These are phyloP conservation scores for Choiromyces venosus DNA, from an alignment of 495 filamentous ascomycete species.

Conservation along the genomic window DNA sequence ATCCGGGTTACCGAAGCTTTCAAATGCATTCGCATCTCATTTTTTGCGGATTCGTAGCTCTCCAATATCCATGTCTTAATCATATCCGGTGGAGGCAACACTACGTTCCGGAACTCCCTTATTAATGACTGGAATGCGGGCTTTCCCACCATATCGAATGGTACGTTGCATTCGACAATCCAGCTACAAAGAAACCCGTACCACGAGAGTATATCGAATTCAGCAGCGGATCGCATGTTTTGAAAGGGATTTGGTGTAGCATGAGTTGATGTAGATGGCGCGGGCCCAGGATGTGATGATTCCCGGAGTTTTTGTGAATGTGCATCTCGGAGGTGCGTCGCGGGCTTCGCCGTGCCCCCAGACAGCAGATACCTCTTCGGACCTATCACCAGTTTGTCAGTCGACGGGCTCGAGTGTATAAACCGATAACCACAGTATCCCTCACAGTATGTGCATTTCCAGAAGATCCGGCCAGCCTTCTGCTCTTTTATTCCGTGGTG, in stretches of 20 bases:
- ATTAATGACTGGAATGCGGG: not conserved
- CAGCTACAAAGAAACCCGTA: not conserved
- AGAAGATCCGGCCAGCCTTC: not conserved
- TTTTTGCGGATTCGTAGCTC: not conserved
- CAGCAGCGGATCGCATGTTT: not conserved
- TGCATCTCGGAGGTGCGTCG: not conserved
- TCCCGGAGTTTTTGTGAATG: not conserved
- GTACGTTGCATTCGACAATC: conserved; percentile 2
- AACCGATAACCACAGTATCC: not conserved
- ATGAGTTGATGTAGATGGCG: not conserved
- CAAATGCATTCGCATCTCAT: conserved; percentile 1
- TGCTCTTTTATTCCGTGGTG: not conserved
- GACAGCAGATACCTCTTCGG: conserved; percentile 1
- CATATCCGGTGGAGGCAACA: not conserved
- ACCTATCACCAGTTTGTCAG: not conserved
- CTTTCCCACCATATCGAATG: conserved; percentile 1
- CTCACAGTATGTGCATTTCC: conserved; percentile 3
- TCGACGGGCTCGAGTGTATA: not conserved
- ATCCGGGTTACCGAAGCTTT: not conserved
- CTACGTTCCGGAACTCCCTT: not conserved
- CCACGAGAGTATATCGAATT: conserved; percentile 1
- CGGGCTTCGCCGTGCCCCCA: not conserved
- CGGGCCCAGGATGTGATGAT: not conserved
- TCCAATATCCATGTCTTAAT: not conserved
- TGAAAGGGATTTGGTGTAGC: not conserved